Conservation (phyloP, 805 yeast species). For the Nakazawaea molendinolei region DNA sequence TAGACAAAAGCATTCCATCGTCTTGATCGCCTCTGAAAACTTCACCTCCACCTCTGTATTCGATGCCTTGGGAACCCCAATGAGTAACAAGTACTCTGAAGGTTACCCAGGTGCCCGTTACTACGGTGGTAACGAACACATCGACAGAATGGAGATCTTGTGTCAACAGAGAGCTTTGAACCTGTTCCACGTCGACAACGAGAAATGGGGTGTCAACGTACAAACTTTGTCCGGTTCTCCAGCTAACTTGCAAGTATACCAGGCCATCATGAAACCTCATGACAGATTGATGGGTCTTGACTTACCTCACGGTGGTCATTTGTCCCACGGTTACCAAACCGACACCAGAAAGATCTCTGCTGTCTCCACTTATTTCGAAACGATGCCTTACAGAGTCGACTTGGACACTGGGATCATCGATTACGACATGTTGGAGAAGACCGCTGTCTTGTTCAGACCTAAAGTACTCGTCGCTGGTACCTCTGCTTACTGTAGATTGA, state of each 20-base stretch:
- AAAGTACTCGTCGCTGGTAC: conserved; percentile 97
- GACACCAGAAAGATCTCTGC: conserved; percentile 89
- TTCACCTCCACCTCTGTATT: conserved; percentile 94
- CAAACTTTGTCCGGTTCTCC: conserved; percentile 97
- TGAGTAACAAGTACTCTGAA: conserved; percentile 98
- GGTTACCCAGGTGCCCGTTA: conserved; percentile 99
- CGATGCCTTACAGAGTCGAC: conserved; percentile 96
- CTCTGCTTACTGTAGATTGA: conserved; percentile 93
- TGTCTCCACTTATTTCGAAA: conserved; percentile 93
- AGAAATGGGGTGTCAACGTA: conserved; percentile 96
- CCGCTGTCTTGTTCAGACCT: conserved; percentile 90
- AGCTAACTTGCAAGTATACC: conserved; percentile 94
- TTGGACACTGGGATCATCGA: conserved; percentile 91
- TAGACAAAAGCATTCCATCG: conserved; percentile 92
- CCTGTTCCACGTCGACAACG: conserved; percentile 76
- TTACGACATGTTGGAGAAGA: conserved; percentile 89
- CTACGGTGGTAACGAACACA: conserved; percentile 97
- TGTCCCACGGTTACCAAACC: conserved; percentile 98
- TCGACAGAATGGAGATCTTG: conserved; percentile 85
- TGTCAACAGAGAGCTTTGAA: conserved; percentile 93
- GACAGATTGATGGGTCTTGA: conserved; percentile 98
- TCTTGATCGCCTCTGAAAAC: conserved; percentile 93
- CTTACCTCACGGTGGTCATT: conserved; percentile 97
- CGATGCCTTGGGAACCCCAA: conserved; percentile 94
- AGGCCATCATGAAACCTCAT: conserved; percentile 90